phyloP scores from a whole-genome alignment of 495 filamentous ascomycete genomes.

The Trichocladium antarcticum region DNA sequence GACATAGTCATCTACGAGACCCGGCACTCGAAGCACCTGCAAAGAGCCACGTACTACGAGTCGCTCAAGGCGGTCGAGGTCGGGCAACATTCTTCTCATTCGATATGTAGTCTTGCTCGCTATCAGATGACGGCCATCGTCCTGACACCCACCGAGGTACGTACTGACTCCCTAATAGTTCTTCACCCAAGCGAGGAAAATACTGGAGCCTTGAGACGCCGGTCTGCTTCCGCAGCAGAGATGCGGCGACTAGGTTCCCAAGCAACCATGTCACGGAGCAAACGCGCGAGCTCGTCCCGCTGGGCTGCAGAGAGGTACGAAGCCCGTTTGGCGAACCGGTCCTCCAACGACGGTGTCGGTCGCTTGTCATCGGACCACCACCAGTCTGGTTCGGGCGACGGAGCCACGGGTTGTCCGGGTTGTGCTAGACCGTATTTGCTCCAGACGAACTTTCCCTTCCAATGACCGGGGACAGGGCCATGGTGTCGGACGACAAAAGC shows the following conservation, averaged over 20 bases:
- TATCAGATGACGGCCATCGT: no score
- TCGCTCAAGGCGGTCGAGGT: no score
- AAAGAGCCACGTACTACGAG: no score
- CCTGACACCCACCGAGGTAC: no score
- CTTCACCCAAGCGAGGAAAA: neutral
- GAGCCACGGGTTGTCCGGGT: neutral
- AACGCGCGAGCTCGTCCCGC: neutral
- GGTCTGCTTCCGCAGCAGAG: neutral
- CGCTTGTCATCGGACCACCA: neutral
- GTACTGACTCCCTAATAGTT: no score
- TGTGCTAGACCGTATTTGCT: neutral
- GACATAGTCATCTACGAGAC: no score
- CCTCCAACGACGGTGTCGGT: neutral
- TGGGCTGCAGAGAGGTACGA: neutral
- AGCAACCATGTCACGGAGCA: constrained; percentile 1
- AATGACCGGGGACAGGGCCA: neutral
- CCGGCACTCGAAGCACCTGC: no score
- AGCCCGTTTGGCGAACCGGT: neutral
- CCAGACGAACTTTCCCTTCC: constrained; percentile 2
- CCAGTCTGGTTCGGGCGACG: neutral
- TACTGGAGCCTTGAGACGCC: neutral
- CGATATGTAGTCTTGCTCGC: no score
- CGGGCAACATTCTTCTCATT: no score
- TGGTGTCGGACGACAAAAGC: neutral
- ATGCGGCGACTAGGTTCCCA: constrained; percentile 1